Percentiles rank a stretch among this genome's conserved stretches.
These are phyloP conservation scores for Limnanthes douglasii DNA, from an alignment of 345 rosid genomes.

Conservation along the genomic window DNA sequence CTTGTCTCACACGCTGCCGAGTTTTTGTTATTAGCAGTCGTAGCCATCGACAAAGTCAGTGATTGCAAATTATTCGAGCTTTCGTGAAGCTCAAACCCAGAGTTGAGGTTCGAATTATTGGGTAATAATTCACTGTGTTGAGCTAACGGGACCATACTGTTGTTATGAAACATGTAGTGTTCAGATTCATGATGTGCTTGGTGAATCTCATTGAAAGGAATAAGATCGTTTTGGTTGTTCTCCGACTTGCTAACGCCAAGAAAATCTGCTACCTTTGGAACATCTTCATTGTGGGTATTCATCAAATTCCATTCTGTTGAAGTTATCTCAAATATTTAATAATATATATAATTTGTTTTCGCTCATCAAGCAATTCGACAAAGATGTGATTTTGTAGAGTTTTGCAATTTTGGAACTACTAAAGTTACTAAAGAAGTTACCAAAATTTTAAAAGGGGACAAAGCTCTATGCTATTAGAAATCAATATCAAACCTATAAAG, in stretches of 20 bases:
- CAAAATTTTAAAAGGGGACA: too few relatives aligned
- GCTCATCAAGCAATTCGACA: too few relatives aligned
- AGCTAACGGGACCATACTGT: slow-evolving; percentile 33
- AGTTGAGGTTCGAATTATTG: slow-evolving; percentile 14
- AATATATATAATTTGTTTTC: too few relatives aligned
- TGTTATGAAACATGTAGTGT: slow-evolving; percentile 36
- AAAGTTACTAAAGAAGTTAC: too few relatives aligned
- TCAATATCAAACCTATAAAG: too few relatives aligned
- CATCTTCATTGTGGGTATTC: slow-evolving; percentile 47
- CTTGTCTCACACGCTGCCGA: slow-evolving; percentile 41
- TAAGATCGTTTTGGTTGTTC: slow-evolving; percentile 47
- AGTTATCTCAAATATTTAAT: too few relatives aligned
- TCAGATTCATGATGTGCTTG: slow-evolving; percentile 44
- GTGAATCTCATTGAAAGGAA: slow-evolving; percentile 46
- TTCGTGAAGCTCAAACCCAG: slow-evolving; percentile 52
- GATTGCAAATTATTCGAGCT: slow-evolving; percentile 62
- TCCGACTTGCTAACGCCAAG: slow-evolving; percentile 84
- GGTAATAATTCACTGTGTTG: slow-evolving; percentile 26
- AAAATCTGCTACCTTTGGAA: slow-evolving; percentile 95
- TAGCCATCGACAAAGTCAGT: slow-evolving; percentile 86
- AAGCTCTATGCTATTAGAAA: neutral
- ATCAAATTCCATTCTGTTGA: slow-evolving; percentile 67
- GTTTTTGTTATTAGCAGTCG: slow-evolving; percentile 10
- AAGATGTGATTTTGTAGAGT: too few relatives aligned
- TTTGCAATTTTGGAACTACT: too few relatives aligned